Base-by-base conservation (phyloP, 768 basidiomycete genomes). In the Tulasnella sp. region DNA sequence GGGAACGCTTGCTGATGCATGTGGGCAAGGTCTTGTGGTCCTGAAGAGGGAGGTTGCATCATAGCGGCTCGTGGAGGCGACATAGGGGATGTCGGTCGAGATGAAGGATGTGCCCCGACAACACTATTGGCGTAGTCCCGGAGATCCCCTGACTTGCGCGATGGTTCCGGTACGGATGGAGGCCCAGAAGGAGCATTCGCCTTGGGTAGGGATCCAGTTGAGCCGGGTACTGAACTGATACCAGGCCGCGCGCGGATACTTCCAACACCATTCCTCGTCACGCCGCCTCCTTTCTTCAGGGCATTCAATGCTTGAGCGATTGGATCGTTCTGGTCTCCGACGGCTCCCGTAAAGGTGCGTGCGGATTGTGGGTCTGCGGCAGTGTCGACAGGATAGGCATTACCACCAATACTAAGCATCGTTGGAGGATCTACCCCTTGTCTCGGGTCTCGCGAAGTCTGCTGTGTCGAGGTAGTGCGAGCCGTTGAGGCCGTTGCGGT, bases 1-100 rank as follows among this genome's bases (percentile, higher is more conserved):
- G 95, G 95, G 78, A 98, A 86, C 0, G 89, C 86, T 77, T 94
- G 93, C 34, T 89, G 86, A 77, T 98, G 98, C 75, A 88, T 85
- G 0, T 83, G 82, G 17, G 94, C 80, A 8, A 93, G 87, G 0
- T 86, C 83, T n/a, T 87, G 84, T 16, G 80, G 36, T 69, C 19
- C 72, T 35, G 59, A 67, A 5, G 80, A 81, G 17, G 87, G 88
- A 7, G 91, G 88, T 63, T 88, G 85, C 86, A 90, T 92, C 78
- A 94, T 87, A 8, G 84, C 90, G 1, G 91, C 86, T n/a, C 83
- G 88, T 4, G 90, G 90, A 4, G 73, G 75, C 39, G 64, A 76
- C 29, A 74, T 72, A 0, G 94, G 93, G 0, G 94, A 92, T 3
- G 86, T 76, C 0, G 95, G 85, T 36, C 92, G 87, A 5, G 92